phyloP scores from a whole-genome alignment of 345 rosid genomes.

The Citrus unshiu region DNA sequence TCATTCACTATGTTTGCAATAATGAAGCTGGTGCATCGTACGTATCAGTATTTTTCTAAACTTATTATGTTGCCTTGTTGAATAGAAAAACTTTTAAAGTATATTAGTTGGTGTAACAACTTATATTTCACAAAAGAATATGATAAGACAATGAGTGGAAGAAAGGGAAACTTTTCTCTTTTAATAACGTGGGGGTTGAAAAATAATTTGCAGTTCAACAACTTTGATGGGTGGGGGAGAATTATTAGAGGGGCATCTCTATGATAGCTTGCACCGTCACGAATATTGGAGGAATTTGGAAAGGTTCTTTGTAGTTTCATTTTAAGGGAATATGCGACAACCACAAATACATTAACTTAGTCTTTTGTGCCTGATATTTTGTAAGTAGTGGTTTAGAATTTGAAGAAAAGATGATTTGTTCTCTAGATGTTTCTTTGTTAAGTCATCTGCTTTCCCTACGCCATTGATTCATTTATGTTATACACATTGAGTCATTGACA shows the following conservation, averaged over 20 bases:
- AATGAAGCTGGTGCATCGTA: neutral
- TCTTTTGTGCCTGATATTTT: no score
- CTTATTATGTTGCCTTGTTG: neutral
- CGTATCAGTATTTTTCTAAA: neutral
- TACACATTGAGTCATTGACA: no score
- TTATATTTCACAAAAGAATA: neutral
- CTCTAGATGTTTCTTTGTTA: no score
- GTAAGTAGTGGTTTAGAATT: no score
- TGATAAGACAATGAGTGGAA: neutral
- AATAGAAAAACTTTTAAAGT: neutral
- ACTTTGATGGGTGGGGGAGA: constrained; percentile 23
- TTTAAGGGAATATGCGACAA: no score
- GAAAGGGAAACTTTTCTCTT: neutral
- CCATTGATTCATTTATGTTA: no score
- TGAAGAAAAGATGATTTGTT: no score
- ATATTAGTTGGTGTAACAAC: constrained; percentile 28
- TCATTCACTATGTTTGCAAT: neutral
- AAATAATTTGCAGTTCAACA: constrained; percentile 31
- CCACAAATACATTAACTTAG: no score
- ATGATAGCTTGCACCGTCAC: no score
- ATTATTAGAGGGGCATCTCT: neutral
- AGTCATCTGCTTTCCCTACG: no score
- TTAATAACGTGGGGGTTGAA: neutral
- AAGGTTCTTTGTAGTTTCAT: neutral
- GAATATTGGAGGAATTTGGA: neutral